These are phyloP conservation scores for Mucor lusitanicus DNA, from an alignment of 371 early-diverging fungal genomes.

Conservation along the genomic window DNA sequence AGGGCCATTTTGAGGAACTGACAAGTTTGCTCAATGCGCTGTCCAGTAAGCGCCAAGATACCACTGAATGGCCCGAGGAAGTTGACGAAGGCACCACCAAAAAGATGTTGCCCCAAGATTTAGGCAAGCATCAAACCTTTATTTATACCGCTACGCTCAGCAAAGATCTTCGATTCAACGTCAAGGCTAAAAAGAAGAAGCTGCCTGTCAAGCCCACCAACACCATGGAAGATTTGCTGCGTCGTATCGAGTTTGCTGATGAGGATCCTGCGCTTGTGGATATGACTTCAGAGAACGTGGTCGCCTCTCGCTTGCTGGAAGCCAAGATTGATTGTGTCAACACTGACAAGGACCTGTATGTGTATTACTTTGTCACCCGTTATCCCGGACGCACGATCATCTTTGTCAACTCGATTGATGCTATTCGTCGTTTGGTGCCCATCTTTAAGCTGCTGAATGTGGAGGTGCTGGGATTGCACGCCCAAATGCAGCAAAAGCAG, in stretches of 20 bases:
- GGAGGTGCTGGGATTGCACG: slow-evolving; percentile 79
- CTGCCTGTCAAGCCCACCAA: slow-evolving; percentile 18
- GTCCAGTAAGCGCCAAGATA: slow-evolving; percentile 52
- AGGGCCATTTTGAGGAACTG: slow-evolving; percentile 87
- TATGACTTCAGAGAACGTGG: slow-evolving; percentile 62
- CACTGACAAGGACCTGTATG: slow-evolving; percentile 84
- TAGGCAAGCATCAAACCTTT: slow-evolving; percentile 80
- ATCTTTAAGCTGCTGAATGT: slow-evolving; percentile 74
- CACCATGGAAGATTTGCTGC: slow-evolving; percentile 60
- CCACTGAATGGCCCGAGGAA: slow-evolving; percentile 46
- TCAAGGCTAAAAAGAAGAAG: slow-evolving; percentile 52
- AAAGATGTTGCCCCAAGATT: slow-evolving; percentile 14
- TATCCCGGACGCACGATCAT: slow-evolving; percentile 91
- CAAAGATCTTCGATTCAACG: slow-evolving; percentile 65
- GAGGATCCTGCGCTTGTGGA: slow-evolving; percentile 71
- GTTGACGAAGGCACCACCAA: slow-evolving; percentile 17
- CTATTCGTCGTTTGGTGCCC: slow-evolving; percentile 84
- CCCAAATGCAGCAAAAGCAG: slow-evolving; percentile 95
- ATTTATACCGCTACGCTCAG: slow-evolving; percentile 96
- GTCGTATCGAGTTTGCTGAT: slow-evolving; percentile 76
- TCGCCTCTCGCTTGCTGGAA: slow-evolving; percentile 75
- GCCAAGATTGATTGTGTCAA: slow-evolving; percentile 82
- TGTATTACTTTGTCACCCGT: slow-evolving; percentile 84
- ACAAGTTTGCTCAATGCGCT: slow-evolving; percentile 59
- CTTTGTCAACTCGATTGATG: slow-evolving; percentile 94